Evolutionary conservation across 1,284 basidiomycete genomes (phyloP).

Genomic region (Trametes polyzona): DNA sequence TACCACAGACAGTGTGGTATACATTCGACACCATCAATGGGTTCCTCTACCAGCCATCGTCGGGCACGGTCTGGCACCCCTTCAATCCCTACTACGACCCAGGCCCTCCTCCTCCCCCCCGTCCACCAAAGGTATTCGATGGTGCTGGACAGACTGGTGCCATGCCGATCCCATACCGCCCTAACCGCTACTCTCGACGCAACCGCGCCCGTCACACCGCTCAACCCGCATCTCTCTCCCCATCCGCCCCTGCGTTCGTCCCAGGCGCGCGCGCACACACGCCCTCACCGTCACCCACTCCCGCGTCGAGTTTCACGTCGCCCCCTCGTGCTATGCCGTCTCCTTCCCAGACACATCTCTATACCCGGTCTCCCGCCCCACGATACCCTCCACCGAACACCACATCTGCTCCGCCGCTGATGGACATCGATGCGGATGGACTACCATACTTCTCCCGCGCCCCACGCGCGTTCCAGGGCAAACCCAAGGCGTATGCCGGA

Average conservation of each 20-base stretch:
- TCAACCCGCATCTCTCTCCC: conserved; percentile 16
- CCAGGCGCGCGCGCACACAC: conserved; percentile 20
- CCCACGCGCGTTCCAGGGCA: conserved; percentile 6
- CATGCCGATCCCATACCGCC: conserved; percentile 1
- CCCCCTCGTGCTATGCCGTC: background rate
- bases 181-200: conserved; percentile 9
- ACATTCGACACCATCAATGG: conserved; percentile 58
- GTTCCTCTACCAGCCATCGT: conserved; percentile 43
- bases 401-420: background rate
- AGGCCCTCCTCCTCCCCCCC: conserved; percentile 59
- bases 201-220: conserved; percentile 12
- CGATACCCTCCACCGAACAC: conserved; percentile 4
- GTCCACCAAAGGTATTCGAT: conserved; percentile 17
- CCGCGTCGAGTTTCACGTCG: conserved; percentile 1
- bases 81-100: conserved; percentile 71
- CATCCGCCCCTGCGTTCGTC: conserved; percentile 19
- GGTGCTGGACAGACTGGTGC: conserved; percentile 4
- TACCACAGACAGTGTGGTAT: conserved; percentile 52
- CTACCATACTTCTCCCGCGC: conserved; percentile 14
- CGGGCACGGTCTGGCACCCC: conserved; percentile 49
- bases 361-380: conserved; percentile 1
- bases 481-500: conserved; percentile 5
- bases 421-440: conserved; percentile 15
- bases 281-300: conserved; percentile 18
- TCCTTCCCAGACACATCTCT: background rate